These are phyloP conservation scores for Entoloma clypeatum DNA, from an alignment of 1,284 basidiomycete genomes.

Conservation along the genomic window DNA sequence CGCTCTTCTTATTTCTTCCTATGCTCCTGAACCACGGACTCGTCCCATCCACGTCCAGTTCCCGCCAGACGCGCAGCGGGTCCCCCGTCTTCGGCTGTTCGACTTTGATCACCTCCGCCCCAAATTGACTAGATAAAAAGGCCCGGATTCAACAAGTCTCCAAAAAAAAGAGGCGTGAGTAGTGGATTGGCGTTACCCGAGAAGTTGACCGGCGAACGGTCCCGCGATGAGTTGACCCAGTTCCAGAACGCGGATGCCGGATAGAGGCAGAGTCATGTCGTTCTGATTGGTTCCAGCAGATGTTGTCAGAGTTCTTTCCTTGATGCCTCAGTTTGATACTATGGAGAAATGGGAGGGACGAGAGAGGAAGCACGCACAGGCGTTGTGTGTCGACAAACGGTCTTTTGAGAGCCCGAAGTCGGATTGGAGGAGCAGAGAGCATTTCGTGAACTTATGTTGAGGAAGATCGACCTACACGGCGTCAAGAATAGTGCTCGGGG, in stretches of 20 bases:
- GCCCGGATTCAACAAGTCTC: background rate
- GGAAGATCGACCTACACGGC: no score
- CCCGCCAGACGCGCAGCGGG: slow-evolving; percentile 67
- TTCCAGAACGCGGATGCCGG: slow-evolving; percentile 63
- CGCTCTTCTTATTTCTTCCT: slow-evolving; percentile 67
- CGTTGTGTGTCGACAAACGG: no score
- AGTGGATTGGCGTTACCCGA: slow-evolving; percentile 44
- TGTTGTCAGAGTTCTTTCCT: no score
- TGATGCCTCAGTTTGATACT: no score
- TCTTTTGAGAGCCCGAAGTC: no score
- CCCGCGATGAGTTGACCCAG: slow-evolving; percentile 69
- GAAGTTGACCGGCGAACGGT: slow-evolving; percentile 66
- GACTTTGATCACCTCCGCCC: slow-evolving; percentile 68
- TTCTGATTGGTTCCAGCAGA: no score
- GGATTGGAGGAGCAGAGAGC: no score
- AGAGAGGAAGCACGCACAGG: no score
- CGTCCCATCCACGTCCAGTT: slow-evolving; percentile 63
- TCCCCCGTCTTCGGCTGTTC: slow-evolving; percentile 61
- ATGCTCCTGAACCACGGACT: slow-evolving; percentile 73
- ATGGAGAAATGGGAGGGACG: no score
- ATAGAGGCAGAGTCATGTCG: slow-evolving; percentile 37
- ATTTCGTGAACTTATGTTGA: no score
- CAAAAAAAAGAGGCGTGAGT: background rate
- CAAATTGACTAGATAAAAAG: slow-evolving; percentile 50
- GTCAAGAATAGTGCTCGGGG: no score